These are phyloP conservation scores for Cyanodermella asteris DNA, from an alignment of 2,329 filamentous ascomycete genomes.

Conservation along the genomic window DNA sequence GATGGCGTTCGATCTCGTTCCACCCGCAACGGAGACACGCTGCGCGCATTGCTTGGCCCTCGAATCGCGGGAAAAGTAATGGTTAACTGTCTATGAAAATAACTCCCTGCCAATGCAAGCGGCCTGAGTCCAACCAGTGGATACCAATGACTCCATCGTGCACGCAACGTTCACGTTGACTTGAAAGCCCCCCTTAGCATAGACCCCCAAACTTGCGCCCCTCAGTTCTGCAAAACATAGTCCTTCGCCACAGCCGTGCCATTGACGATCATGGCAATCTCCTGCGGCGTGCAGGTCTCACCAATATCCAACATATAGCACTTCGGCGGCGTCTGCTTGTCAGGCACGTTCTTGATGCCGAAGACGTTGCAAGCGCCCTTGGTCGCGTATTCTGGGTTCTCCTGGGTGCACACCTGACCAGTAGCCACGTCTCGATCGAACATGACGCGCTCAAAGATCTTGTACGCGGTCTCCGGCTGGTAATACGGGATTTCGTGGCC, in stretches of 20 bases:
- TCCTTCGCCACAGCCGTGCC: conserved; percentile 25
- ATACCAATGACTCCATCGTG: too few species aligned
- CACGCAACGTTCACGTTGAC: too few species aligned
- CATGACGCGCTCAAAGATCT: conserved; percentile 31
- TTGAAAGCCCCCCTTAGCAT: too few species aligned
- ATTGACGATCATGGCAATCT: conserved; percentile 20
- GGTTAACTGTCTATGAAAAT: too few species aligned
- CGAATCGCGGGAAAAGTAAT: too few species aligned
- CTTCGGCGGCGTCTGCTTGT: conserved; percentile 17
- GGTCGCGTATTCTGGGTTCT: conserved; percentile 17
- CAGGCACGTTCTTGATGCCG: conserved; percentile 23
- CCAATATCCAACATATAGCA: conserved; percentile 23
- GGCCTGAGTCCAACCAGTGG: too few species aligned
- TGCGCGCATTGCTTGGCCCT: too few species aligned
- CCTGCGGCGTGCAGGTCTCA: conserved; percentile 22
- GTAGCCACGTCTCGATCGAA: conserved; percentile 32
- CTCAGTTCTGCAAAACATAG: conserved; percentile 24
- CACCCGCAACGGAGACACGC: too few species aligned
- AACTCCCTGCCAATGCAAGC: too few species aligned
- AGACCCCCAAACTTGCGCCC: too few species aligned
- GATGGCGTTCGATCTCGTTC: too few species aligned
- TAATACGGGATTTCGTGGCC: conserved; percentile 28
- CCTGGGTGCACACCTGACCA: conserved; percentile 21
- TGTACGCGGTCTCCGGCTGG: conserved; percentile 31
- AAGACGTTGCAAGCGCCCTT: conserved; percentile 18